Conservation (phyloP, 768 basidiomycete genomes). For the Panaeolus cyanescens region DNA sequence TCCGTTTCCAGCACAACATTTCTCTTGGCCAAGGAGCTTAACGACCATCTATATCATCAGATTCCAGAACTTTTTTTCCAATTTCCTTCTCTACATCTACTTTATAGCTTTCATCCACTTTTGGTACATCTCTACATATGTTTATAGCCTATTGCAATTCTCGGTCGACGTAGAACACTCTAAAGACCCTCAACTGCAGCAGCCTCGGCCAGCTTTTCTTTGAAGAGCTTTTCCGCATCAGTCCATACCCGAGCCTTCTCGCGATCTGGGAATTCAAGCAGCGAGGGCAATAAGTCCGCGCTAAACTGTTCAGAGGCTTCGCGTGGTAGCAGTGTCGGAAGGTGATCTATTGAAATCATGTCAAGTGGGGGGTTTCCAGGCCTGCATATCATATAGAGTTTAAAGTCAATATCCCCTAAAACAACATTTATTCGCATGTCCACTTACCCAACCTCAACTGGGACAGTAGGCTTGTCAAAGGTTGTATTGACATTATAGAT, state of each 20-base stretch:
- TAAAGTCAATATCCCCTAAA: slow-evolving; percentile 16
- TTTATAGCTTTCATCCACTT: no score
- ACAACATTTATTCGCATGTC: slow-evolving; percentile 7
- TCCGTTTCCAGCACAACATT: slow-evolving; percentile 17
- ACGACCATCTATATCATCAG: slow-evolving; percentile 15
- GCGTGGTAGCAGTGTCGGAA: slow-evolving; percentile 92
- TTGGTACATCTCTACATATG: neutral
- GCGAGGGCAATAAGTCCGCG: slow-evolving; percentile 78
- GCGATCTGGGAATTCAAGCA: slow-evolving; percentile 78
- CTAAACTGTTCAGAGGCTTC: slow-evolving; percentile 99
- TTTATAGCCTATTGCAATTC: neutral
- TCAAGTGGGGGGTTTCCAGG: slow-evolving; percentile 67
- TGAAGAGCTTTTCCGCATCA: slow-evolving; percentile 84
- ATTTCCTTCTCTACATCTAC: neutral
- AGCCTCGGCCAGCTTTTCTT: slow-evolving; percentile 51
- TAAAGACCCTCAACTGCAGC: slow-evolving; percentile 38
- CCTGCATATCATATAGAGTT: slow-evolving; percentile 23
- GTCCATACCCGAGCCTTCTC: slow-evolving; percentile 77
- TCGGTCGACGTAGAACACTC: slow-evolving; percentile 6
- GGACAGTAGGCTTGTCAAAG: slow-evolving; percentile 88
- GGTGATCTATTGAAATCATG: slow-evolving; percentile 95
- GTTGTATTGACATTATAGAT: slow-evolving; percentile 94
- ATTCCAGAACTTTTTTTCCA: slow-evolving; percentile 7
- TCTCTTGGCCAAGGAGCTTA: slow-evolving; percentile 8
- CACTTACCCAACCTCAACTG: slow-evolving; percentile 78